These are phyloP conservation scores for Glarea lozoyensis DNA, from an alignment of 495 filamentous ascomycete species.

Conservation along the genomic window DNA sequence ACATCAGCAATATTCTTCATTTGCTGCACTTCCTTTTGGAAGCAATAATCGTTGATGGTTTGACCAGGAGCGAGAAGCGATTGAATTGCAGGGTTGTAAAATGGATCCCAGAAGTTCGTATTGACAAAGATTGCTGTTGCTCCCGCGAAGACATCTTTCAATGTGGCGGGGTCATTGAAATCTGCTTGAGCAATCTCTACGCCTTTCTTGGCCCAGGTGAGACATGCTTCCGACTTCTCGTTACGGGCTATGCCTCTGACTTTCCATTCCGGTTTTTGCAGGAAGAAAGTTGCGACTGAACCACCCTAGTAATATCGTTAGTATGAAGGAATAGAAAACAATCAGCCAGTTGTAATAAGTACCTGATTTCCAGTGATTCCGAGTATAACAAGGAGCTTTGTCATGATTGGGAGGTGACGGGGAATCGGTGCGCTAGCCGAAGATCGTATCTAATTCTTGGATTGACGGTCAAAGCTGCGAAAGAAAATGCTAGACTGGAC, in stretches of 20 bases:
- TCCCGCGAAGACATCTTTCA: constrained; percentile 35
- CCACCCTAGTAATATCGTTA: constrained; percentile 27
- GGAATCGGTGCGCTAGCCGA: no score
- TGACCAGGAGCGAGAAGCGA: constrained; percentile 21
- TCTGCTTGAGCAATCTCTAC: constrained; percentile 41
- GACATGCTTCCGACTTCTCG: constrained; percentile 25
- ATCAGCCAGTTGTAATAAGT: not conserved
- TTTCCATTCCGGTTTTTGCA: constrained; percentile 24
- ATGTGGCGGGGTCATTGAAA: constrained; percentile 32
- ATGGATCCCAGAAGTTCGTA: constrained; percentile 40
- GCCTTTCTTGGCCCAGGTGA: constrained; percentile 30
- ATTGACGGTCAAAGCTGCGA: no score
- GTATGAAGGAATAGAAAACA: no score
- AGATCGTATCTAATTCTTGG: no score
- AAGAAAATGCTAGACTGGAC: no score
- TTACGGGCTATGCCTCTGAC: constrained; percentile 34
- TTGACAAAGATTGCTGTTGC: constrained; percentile 42
- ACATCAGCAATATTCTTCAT: constrained; percentile 41
- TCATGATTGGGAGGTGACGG: no score
- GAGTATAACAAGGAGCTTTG: constrained; percentile 1
- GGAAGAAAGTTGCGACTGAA: constrained; percentile 31
- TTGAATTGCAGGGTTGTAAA: constrained; percentile 23
- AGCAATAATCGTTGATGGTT: constrained; percentile 28
- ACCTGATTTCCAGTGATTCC: not conserved
- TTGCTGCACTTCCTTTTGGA: constrained; percentile 34